These are phyloP conservation scores for Oenanthe sinensis DNA, from an alignment of 129 eudicot species.

Conservation along the genomic window DNA sequence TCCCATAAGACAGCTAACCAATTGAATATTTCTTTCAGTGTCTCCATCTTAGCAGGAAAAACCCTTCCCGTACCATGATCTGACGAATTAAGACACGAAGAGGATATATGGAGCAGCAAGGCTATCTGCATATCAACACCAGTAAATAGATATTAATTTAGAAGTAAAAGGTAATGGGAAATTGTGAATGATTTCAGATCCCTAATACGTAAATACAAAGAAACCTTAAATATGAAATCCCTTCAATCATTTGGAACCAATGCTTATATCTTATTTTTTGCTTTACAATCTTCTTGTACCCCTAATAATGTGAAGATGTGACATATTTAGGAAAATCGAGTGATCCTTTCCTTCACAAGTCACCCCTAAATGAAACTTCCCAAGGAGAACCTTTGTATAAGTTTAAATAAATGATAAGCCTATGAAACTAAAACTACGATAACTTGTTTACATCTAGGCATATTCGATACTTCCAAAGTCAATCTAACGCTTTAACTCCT, in stretches of 20 bases:
- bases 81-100: slow-evolving; percentile 24
- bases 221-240: background rate
- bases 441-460: background rate
- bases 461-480: background rate
- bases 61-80: slow-evolving; percentile 26
- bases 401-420: background rate
- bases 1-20: slow-evolving; percentile 95
- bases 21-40: slow-evolving; percentile 46
- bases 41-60: slow-evolving; percentile 42
- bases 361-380: background rate
- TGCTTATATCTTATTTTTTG: background rate
- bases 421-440: background rate
- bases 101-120: slow-evolving; percentile 52
- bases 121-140: slow-evolving; percentile 39
- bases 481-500: background rate
- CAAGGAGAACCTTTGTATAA: background rate
- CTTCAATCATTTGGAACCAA: background rate
- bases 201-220: background rate
- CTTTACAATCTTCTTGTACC: background rate
- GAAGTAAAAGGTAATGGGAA: background rate
- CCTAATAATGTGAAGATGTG: background rate
- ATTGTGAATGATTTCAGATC: background rate
- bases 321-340: background rate
- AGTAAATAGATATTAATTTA: background rate
- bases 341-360: background rate